These are phyloP conservation scores for Corymbia citriodora DNA, from an alignment of 441 rosid genomes.

Conservation along the genomic window DNA sequence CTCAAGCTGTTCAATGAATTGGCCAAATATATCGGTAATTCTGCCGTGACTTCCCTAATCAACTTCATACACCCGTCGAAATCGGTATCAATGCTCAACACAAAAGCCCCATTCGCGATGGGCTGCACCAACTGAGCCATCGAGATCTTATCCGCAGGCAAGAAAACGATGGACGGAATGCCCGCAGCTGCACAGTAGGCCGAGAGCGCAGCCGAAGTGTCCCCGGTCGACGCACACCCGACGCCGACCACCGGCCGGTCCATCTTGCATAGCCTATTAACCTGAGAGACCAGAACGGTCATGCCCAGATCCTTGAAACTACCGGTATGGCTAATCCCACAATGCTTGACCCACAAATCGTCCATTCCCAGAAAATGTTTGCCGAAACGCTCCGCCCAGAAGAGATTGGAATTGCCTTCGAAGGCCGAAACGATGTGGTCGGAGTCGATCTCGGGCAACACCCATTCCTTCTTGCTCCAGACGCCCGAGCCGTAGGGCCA, in stretches of 20 bases:
- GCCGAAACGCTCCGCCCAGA: conserved; percentile 73
- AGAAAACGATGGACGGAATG: conserved; percentile 60
- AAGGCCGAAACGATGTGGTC: conserved; percentile 72
- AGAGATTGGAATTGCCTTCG: conserved; percentile 65
- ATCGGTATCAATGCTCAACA: conserved; percentile 61
- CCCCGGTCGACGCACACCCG: conserved; percentile 72
- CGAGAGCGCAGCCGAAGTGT: conserved; percentile 64
- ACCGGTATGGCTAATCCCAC: conserved; percentile 69
- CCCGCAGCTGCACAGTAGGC: conserved; percentile 71
- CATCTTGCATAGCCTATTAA: conserved; percentile 52
- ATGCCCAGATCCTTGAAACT: conserved; percentile 73
- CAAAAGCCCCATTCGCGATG: conserved; percentile 69
- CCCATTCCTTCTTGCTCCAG: conserved; percentile 80
- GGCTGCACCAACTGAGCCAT: conserved; percentile 78
- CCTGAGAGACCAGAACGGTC: conserved; percentile 74
- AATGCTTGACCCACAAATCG: conserved; percentile 74
- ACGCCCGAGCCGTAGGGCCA: conserved; percentile 79
- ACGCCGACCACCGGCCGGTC: conserved; percentile 56
- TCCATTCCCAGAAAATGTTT: conserved; percentile 52
- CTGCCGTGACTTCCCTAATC: conserved; percentile 57
- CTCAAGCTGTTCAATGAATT: conserved; percentile 54
- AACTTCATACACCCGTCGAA: conserved; percentile 73
- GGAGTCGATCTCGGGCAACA: conserved; percentile 57
- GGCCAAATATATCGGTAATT: conserved; percentile 55
- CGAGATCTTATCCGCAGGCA: conserved; percentile 65